Base-by-base conservation (phyloP, 73 alveolate species). In the Durusdinium trenchii region DNA sequence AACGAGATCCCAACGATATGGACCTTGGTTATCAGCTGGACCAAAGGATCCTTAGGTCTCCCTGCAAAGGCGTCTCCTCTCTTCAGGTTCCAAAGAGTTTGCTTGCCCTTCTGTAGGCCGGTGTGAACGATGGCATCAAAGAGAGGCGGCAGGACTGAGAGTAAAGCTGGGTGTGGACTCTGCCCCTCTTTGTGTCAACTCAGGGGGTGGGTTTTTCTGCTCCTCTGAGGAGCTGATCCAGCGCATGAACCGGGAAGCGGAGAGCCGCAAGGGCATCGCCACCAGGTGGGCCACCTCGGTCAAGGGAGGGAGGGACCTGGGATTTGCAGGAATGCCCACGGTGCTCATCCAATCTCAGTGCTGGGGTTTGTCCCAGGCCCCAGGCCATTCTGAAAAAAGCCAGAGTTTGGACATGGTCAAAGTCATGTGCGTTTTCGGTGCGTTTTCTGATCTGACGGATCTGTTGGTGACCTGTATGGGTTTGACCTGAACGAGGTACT, bases 241-340 rank as follows among this genome's bases (percentile, higher is more conserved):
- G 61, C 98, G 98, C 75, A 91, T 91, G 98, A 91, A 91, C 57
- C 98, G 98, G 36, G 98, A 91, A 91, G 98, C 98, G 6, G 98
- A 91, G 50, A 91, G 98, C 45, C 98, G 98, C 89, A 91, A 91
- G 57, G 98, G 98, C 61, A 91, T 91, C 67, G 84, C 98, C 46
- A 91, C 98, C 32, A 91, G 71, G 98, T 50, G 52, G 52, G 64
- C 28, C 64, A 20, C 9, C 64, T 12, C 28, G 20, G 20, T 54
- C 9, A 9, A 54, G 20, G 64, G 20, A 12, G 64, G 20, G 64
- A 20, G 64, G 20, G 64, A 54, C 64, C 20, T 20, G 20, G 64
- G 20, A 12, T 9, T 54, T 20, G 28, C 64, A 54, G 20, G 64
- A 20, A 9, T 9, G 9, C 9, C 64, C 64, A 54, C 64, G n/a